Evolutionary conservation across 371 early-diverging fungal species (phyloP).

Genomic region (Mucor indicus): DNA sequence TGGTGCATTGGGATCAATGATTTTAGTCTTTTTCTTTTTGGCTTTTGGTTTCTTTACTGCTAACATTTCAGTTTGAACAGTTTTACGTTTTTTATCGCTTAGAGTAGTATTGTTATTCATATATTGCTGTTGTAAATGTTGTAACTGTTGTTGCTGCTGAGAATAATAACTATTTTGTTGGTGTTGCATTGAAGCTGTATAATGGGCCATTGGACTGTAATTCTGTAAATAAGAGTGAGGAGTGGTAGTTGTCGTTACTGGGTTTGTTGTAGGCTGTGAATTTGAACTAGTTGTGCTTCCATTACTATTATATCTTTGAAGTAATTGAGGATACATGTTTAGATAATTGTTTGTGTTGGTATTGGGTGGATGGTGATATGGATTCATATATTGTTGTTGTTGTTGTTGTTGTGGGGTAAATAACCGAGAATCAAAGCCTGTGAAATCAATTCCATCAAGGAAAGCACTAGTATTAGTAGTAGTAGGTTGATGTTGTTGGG

Average conservation of each 20-base stretch:
- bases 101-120: background rate
- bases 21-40: slow-evolving; percentile 17
- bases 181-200: slow-evolving; percentile 1
- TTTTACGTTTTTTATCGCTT: background rate
- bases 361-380: background rate
- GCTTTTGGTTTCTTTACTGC: slow-evolving; percentile 12
- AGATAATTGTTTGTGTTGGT: background rate
- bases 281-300: slow-evolving; percentile 11
- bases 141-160: slow-evolving; percentile 3
- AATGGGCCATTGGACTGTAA: slow-evolving; percentile 10
- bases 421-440: background rate
- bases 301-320: slow-evolving; percentile 20
- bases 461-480: background rate
- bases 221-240: slow-evolving; percentile 7
- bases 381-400: background rate
- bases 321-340: background rate
- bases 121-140: slow-evolving; percentile 3
- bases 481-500: too few relatives aligned
- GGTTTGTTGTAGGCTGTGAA: slow-evolving; percentile 5
- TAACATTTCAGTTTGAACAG: background rate
- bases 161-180: background rate
- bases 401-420: background rate
- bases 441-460: slow-evolving; percentile 10
- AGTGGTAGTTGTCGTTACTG: too few relatives aligned
- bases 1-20: slow-evolving; percentile 45